Percentiles rank a stretch among this genome's conserved stretches.
These are phyloP conservation scores for Boletus mariae DNA, from an alignment of 1,284 basidiomycete genomes.

Conservation along the genomic window DNA sequence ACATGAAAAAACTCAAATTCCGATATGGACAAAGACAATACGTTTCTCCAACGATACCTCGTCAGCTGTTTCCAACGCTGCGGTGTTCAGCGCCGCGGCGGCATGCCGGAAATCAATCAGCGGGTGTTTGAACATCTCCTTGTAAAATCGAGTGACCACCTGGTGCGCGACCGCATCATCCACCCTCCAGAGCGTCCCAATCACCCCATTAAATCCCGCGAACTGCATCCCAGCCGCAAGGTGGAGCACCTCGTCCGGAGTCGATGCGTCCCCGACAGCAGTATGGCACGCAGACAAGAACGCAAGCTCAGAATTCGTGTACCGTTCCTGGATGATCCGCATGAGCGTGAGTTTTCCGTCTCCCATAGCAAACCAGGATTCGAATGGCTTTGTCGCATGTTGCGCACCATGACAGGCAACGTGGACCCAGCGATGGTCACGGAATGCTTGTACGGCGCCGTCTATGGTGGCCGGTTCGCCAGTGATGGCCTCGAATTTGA, in stretches of 20 bases:
- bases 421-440: not conserved
- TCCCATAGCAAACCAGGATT: not conserved
- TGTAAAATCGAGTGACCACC: not conserved
- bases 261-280: not conserved
- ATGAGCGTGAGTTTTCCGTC: not conserved
- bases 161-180: not conserved
- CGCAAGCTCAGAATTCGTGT: not conserved
- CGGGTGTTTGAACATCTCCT: too few species aligned
- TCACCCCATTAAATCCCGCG: not conserved
- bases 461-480: not conserved
- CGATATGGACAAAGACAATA: too few species aligned
- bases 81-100: not conserved
- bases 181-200: not conserved
- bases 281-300: not conserved
- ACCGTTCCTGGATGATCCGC: not conserved
- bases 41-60: not conserved
- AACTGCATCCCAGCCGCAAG: not conserved
- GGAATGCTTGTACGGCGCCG: not conserved
- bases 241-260: not conserved
- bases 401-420: not conserved
- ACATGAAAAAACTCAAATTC: too few species aligned
- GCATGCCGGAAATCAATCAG: too few species aligned
- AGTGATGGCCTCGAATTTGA: not conserved
- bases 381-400: not conserved
- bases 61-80: not conserved